A percentile compares a stretch with the other conserved stretches of the same genome.
These are phyloP conservation scores for Termitomyces sp. DNA, from an alignment of 768 basidiomycete species.

Conservation along the genomic window DNA sequence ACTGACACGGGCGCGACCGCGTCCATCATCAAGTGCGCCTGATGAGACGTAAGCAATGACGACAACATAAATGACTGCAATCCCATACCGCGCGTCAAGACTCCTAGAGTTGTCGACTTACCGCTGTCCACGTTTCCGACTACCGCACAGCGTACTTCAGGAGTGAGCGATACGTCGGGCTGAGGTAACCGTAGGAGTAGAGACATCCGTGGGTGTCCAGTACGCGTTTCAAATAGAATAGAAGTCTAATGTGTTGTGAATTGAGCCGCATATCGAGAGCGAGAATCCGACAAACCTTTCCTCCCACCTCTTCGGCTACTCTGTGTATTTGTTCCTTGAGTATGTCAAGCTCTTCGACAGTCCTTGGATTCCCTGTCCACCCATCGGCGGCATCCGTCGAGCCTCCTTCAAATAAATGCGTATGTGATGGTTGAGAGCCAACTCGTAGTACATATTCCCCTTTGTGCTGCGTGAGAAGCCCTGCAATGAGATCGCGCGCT, in stretches of 20 bases:
- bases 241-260: constrained; percentile 37
- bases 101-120: constrained; percentile 92
- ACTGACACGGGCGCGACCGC: constrained; percentile 77
- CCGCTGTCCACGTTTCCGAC: constrained; percentile 95
- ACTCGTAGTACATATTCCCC: constrained; percentile 77
- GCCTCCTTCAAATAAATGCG: constrained; percentile 51
- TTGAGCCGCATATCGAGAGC: not conserved
- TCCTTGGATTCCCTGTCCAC: constrained; percentile 50
- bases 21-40: constrained; percentile 78
- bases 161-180: constrained; percentile 67
- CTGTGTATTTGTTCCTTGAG: constrained; percentile 39
- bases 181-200: constrained; percentile 73
- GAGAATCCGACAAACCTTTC: constrained; percentile 44
- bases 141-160: constrained; percentile 92
- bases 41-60: constrained; percentile 14
- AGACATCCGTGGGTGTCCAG: constrained; percentile 47
- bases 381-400: constrained; percentile 38
- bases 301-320: constrained; percentile 72
- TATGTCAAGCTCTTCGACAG: constrained; percentile 44
- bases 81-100: constrained; percentile 78
- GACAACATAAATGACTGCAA: constrained; percentile 5
- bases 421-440: constrained; percentile 58
- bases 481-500: constrained; percentile 62
- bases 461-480: constrained; percentile 56
- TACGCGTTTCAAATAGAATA: constrained; percentile 41